These are phyloP conservation scores for Ascochyta lentis DNA, from an alignment of 2,329 filamentous ascomycete species.

Conservation along the genomic window DNA sequence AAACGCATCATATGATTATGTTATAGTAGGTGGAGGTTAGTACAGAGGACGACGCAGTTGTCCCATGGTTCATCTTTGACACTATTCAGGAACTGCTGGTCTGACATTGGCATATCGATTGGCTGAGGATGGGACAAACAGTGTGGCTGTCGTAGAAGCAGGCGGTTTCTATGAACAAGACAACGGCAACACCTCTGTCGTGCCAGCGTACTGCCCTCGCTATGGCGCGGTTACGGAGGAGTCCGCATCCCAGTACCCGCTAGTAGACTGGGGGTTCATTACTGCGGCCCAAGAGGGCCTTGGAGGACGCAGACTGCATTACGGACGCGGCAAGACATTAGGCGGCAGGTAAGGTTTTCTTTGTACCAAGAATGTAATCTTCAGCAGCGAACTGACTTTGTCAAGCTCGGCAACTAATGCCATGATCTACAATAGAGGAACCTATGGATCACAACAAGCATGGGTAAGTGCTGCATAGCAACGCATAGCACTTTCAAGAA, in stretches of 20 bases:
- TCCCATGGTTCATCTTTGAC: not conserved
- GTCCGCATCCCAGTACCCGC: not conserved
- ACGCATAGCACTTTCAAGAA: not conserved
- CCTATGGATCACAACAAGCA: not conserved
- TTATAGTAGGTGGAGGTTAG: not conserved
- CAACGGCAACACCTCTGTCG: not conserved
- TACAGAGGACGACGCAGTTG: not conserved
- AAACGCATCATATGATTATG: not conserved
- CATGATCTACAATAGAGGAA: not conserved
- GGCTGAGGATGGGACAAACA: not conserved
- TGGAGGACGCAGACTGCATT: not conserved
- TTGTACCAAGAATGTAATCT: not conserved
- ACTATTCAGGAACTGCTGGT: not conserved
- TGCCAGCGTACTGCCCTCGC: conserved; percentile 1
- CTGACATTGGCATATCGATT: not conserved
- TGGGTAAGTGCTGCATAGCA: not conserved
- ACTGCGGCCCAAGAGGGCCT: not conserved
- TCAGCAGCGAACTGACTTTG: not conserved
- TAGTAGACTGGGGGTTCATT: not conserved
- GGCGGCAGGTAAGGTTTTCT: not conserved
- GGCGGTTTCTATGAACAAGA: conserved; percentile 14
- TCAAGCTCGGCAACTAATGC: not conserved
- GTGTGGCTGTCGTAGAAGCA: conserved; percentile 7
- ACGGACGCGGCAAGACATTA: not conserved
- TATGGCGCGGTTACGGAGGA: not conserved